Evolutionary conservation across 1,284 basidiomycete genomes (phyloP), one percentile per base, ranked within the genome.

Genomic region (Tylopilus orsonianus): DNA sequence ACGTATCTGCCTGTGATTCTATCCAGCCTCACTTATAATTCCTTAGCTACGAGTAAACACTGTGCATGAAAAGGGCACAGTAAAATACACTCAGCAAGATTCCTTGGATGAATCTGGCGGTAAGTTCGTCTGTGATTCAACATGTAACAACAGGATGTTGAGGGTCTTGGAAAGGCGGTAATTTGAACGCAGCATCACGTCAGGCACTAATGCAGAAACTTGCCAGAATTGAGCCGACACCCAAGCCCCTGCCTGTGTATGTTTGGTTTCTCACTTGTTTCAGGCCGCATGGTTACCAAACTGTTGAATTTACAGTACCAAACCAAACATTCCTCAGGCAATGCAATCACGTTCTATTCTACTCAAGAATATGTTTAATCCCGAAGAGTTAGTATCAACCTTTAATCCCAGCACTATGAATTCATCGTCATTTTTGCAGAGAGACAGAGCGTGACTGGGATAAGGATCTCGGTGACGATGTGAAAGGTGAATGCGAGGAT

Each of bases 191-290:
- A 75, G 90, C 89, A 59, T 92, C 91, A 65, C 89, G 94, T 72
- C 93, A 95, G 78, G 91, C 93, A 71, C 89, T 97, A 74, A 97
- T 97, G 94, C 91, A 94, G 74, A 97, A 97, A 84, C 88, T 97
- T 79, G 93, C 94, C 67, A 92, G 94, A 76, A 90, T 80, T 70
- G 90, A 93, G 59, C 76, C 81, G 45, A 68, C 84, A 34, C 70
- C 74, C 46, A 75, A 73, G 58, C 74, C 79, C 56, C 75, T 82
- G 58, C 77, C 82, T 35, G 67, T 79, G 86, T 89, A 70, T 57
- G 81, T 67, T 22, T 42, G n/a, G 22, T 38, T 39, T 32, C 32
- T 48, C 27, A 29, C 20, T n/a, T 36, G 29, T 38, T n/a, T 47
- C 43, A 12, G 24, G 29, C 36, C 14, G 35, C 52, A 9, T 32